phyloP scores from a whole-genome alignment of 192 early-diverging fungal genomes.

The Piromyces sp. region DNA sequence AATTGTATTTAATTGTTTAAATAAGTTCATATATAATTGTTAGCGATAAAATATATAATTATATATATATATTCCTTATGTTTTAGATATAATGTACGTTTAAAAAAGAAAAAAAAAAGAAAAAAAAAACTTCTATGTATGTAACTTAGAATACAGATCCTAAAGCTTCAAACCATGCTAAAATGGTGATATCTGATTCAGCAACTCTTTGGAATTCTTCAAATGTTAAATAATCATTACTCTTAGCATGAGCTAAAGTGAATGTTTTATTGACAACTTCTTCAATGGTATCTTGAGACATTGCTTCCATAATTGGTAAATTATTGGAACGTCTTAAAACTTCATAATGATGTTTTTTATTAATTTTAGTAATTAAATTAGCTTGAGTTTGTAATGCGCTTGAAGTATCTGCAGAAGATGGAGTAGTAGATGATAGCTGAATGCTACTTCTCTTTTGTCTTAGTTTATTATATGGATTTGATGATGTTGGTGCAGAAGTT shows the following conservation, averaged over 20 bases:
- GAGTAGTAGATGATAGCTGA: not conserved
- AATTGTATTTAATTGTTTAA: too few relatives aligned
- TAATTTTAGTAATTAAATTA: not conserved
- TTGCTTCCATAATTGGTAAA: slow-evolving; percentile 70
- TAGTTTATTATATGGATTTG: not conserved
- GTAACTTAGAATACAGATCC: not conserved
- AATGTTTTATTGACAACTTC: slow-evolving; percentile 89
- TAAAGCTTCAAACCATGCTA: slow-evolving; percentile 41
- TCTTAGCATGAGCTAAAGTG: slow-evolving; percentile 19
- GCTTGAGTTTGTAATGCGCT: not conserved
- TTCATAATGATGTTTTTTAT: not conserved
- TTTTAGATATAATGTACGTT: too few relatives aligned
- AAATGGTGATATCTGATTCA: slow-evolving; percentile 56
- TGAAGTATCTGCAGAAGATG: not conserved
- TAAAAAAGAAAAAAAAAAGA: too few relatives aligned
- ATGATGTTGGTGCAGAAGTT: not conserved
- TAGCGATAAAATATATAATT: too few relatives aligned
- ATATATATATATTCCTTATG: too few relatives aligned
- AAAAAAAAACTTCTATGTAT: too few relatives aligned
- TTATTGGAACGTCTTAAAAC: not conserved
- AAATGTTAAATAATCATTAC: slow-evolving; percentile 45
- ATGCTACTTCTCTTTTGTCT: not conserved
- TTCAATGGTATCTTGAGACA: slow-evolving; percentile 80
- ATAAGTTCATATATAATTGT: too few relatives aligned
- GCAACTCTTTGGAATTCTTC: slow-evolving; percentile 69